Percentiles rank a stretch among this genome's conserved stretches.
Evolutionary conservation across 345 rosid species (phyloP).

Genomic region (Brassica juncea): DNA sequence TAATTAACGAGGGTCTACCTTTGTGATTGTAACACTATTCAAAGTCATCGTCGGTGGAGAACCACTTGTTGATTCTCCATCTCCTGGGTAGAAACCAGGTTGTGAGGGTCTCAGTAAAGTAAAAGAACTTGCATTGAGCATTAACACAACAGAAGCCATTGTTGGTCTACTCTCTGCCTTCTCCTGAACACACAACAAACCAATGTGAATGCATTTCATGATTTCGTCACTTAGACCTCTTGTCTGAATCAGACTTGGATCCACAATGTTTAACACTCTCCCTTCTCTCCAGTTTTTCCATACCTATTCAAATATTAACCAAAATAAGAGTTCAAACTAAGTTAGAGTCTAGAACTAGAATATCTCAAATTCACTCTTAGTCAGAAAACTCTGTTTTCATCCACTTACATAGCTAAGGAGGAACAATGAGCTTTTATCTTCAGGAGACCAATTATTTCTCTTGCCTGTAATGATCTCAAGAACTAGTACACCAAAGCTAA

Average conservation of each 20-base stretch:
- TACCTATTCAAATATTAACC: constrained; percentile 9
- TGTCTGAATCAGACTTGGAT: constrained; percentile 19
- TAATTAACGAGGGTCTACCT: constrained; percentile 18
- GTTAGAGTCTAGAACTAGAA: background rate
- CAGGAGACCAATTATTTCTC: constrained; percentile 31
- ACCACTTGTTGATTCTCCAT: constrained; percentile 1
- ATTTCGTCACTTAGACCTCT: constrained; percentile 25
- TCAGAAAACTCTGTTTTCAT: background rate
- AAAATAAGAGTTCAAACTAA: background rate
- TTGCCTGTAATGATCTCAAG: constrained; percentile 16
- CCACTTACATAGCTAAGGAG: constrained; percentile 32
- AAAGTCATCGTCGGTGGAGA: background rate
- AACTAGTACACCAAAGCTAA: constrained; percentile 19
- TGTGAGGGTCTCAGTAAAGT: constrained; percentile 8
- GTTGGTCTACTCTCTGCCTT: constrained; percentile 30
- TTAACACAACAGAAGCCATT: constrained; percentile 30
- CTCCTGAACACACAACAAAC: constrained; percentile 37
- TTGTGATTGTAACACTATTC: constrained; percentile 14
- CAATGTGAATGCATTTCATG: constrained; percentile 30
- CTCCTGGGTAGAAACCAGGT: constrained; percentile 8
- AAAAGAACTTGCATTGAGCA: constrained; percentile 27
- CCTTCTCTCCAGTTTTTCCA: constrained; percentile 33
- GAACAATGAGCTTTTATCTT: constrained; percentile 10
- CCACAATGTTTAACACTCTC: constrained; percentile 9
- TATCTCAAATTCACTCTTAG: background rate